phyloP scores from a whole-genome alignment of 1,284 basidiomycete genomes.

The Microbotryum lychnidis-dioicae region DNA sequence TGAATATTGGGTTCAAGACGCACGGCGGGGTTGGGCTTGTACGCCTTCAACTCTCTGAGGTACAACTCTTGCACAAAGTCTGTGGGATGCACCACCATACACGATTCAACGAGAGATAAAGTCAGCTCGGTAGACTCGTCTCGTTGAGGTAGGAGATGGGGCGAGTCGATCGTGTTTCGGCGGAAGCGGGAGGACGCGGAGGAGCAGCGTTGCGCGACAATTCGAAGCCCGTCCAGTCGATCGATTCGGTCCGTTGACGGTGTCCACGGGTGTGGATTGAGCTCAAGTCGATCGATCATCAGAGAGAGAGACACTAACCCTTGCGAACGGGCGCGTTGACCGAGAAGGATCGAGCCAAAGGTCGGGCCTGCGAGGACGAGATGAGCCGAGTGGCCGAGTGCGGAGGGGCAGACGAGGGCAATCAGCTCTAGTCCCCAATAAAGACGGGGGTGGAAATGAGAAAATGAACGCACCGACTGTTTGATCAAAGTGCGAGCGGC shows the following conservation, averaged over 20 bases:
- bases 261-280: neutral
- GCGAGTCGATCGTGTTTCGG: no score
- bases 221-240: neutral
- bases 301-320: constrained; percentile 3
- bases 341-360: constrained; percentile 24
- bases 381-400: neutral
- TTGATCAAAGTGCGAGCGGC: constrained; percentile 14
- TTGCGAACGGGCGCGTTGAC: constrained; percentile 17
- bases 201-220: no score
- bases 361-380: constrained; percentile 12
- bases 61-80: constrained; percentile 46
- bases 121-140: neutral
- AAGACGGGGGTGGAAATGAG: no score
- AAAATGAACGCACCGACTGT: constrained; percentile 13
- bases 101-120: neutral
- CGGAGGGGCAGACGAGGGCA: neutral
- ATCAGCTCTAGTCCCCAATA: neutral
- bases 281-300: neutral
- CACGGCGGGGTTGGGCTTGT: constrained; percentile 43
- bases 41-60: constrained; percentile 44
- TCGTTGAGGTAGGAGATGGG: neutral
- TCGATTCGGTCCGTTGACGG: neutral
- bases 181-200: no score
- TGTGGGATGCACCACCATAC: constrained; percentile 13
- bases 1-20: constrained; percentile 3